Percentiles rank a stretch among this genome's conserved stretches.
Conservation (phyloP, 495 filamentous ascomycete species). For the Neurospora intermedia region DNA sequence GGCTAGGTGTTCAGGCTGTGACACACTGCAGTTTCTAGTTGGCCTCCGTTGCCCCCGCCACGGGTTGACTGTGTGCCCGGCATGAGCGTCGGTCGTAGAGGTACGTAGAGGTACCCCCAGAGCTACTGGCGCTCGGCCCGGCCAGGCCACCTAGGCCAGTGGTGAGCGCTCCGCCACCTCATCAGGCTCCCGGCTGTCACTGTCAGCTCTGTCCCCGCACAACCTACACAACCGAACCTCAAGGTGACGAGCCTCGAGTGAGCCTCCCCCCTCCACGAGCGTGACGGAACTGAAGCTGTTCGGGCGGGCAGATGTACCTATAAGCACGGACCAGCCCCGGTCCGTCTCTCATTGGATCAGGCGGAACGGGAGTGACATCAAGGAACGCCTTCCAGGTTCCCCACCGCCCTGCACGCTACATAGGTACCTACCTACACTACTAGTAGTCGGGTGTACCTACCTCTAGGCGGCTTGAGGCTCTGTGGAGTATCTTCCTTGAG, state of each 20-base stretch:
- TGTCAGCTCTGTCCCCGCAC: background rate
- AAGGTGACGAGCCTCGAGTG: background rate
- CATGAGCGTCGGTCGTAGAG: background rate
- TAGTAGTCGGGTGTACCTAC: no score
- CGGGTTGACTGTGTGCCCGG: background rate
- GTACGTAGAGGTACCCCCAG: no score
- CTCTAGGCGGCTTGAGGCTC: background rate
- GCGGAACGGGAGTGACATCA: background rate
- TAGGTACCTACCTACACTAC: no score
- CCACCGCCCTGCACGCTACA: background rate
- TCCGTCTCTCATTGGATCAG: background rate
- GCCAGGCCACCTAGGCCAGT: background rate
- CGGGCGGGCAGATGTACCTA: background rate
- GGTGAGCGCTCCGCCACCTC: background rate
- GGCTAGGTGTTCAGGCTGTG: background rate
- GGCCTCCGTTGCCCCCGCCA: background rate
- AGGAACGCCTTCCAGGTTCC: background rate
- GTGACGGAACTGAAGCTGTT: background rate
- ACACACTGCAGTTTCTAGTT: background rate
- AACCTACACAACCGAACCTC: background rate
- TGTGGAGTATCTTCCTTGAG: background rate
- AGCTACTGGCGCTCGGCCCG: background rate
- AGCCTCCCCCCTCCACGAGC: background rate
- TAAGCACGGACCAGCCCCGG: background rate
- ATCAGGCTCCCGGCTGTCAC: background rate